A percentile compares a stretch with the other conserved stretches of the same genome.
Evolutionary conservation across 2,329 filamentous ascomycete genomes (phyloP).

Genomic region (Lachnellula occidentalis): DNA sequence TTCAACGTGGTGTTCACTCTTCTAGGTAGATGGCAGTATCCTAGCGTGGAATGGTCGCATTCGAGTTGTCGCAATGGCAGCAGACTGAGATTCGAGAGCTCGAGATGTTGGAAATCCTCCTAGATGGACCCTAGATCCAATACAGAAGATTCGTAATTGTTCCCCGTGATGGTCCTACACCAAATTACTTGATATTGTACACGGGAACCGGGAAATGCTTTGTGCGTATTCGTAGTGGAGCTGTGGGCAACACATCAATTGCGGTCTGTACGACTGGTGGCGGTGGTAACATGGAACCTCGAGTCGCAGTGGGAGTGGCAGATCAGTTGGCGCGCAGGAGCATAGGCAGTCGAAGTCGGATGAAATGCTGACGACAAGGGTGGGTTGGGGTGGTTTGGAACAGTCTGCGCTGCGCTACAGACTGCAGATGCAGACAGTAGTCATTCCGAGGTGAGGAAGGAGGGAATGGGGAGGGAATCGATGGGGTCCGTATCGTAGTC

Average conservation of each 20-base stretch:
- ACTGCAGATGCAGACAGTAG: conserved; percentile 3
- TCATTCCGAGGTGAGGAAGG: conserved; percentile 2
- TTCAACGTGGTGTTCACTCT: not conserved
- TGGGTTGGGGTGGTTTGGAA: conserved; percentile 7
- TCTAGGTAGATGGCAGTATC: not conserved
- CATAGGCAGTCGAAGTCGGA: conserved; percentile 11
- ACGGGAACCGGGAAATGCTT: conserved; percentile 6
- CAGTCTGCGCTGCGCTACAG: conserved; percentile 12
- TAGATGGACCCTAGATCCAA: not conserved
- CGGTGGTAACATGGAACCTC: conserved; percentile 11
- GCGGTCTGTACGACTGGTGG: conserved; percentile 8
- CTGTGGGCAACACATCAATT: conserved; percentile 8
- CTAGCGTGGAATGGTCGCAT: not conserved
- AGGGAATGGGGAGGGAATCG: not conserved
- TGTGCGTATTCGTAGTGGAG: not conserved
- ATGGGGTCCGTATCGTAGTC: not conserved
- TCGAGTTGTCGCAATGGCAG: not conserved
- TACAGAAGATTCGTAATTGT: not conserved
- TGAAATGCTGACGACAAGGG: not conserved
- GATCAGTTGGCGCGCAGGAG: conserved; percentile 1
- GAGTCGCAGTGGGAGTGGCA: conserved; percentile 11
- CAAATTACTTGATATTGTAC: conserved; percentile 1
- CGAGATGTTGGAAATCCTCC: not conserved
- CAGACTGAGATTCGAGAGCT: not conserved
- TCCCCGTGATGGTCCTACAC: not conserved